A percentile compares a stretch with the other conserved stretches of the same genome.
Evolutionary conservation across 805 yeast genomes (phyloP).

Genomic region (Blastobotrys chiropterorum): DNA sequence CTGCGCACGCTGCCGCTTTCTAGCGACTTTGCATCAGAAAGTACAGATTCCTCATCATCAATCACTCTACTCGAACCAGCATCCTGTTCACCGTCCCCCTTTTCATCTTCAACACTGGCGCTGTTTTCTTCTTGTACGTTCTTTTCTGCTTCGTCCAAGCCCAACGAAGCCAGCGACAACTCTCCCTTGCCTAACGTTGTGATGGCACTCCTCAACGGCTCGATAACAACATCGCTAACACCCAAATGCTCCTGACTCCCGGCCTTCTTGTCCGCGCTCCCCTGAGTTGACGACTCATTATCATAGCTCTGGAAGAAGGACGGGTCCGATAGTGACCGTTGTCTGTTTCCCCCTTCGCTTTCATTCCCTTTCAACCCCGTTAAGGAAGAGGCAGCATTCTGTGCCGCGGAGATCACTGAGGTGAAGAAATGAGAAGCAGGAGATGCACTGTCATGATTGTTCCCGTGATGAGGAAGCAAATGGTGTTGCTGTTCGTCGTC

Average conservation of each 20-base stretch:
- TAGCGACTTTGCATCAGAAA: background rate
- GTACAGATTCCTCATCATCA: background rate
- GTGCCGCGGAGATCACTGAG: slow-evolving; percentile 25
- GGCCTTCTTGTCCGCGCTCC: slow-evolving; percentile 1
- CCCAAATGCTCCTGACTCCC: slow-evolving; percentile 2
- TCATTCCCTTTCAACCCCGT: slow-evolving; percentile 17
- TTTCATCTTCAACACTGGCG: background rate
- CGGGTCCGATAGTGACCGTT: background rate
- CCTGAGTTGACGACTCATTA: background rate
- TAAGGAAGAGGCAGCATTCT: slow-evolving; percentile 26
- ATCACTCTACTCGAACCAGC: background rate
- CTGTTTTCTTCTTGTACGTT: background rate
- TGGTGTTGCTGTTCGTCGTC: slow-evolving; percentile 5
- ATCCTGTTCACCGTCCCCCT: background rate
- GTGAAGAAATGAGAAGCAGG: slow-evolving; percentile 17
- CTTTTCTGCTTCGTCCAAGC: slow-evolving; percentile 10
- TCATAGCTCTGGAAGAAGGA: slow-evolving; percentile 1
- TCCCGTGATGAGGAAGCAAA: slow-evolving; percentile 17
- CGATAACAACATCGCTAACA: slow-evolving; percentile 17
- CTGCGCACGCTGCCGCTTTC: background rate
- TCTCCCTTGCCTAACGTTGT: slow-evolving; percentile 31
- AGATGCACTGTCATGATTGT: slow-evolving; percentile 20
- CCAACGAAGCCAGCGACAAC: slow-evolving; percentile 25
- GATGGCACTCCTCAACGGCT: slow-evolving; percentile 21
- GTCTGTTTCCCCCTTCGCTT: slow-evolving; percentile 5